Percentiles rank a stretch among this genome's conserved stretches.
Evolutionary conservation across 2,329 filamentous ascomycete genomes (phyloP).

Genomic region (Sphaceloma murrayae): DNA sequence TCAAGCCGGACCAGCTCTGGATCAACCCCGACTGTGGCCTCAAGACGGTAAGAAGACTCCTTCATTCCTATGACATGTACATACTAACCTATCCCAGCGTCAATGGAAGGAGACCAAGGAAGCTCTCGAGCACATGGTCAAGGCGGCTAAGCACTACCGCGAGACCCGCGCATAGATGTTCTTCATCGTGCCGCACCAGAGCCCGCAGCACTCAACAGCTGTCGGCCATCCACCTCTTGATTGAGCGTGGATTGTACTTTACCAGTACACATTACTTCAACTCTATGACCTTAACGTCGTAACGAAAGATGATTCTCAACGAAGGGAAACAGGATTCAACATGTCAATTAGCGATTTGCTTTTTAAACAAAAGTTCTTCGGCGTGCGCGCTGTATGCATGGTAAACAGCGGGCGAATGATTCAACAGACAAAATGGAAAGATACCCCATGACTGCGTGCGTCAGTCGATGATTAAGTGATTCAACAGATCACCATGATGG

Average conservation of each 20-base stretch:
- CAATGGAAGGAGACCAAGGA: conserved; percentile 99
- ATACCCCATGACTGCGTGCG: conserved; percentile 5
- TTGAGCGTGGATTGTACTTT: conserved; percentile 15
- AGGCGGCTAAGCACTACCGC: conserved; percentile 94
- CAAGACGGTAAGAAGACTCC: conserved; percentile 54
- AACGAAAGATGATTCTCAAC: conserved; percentile 13
- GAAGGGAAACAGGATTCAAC: conserved; percentile 18
- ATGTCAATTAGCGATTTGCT: conserved; percentile 15
- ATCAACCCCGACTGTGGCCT: conserved; percentile 99
- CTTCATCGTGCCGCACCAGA: neutral
- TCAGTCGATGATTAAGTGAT: conserved; percentile 7
- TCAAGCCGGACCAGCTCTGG: conserved; percentile 98
- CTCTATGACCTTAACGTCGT: conserved; percentile 17
- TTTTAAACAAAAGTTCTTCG: conserved; percentile 15
- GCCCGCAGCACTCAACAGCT: conserved; percentile 18
- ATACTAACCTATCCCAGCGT: conserved; percentile 36
- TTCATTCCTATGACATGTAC: neutral
- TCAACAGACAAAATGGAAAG: conserved; percentile 12
- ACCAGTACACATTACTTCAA: conserved; percentile 9
- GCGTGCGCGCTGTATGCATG: conserved; percentile 3
- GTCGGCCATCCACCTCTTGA: conserved; percentile 21
- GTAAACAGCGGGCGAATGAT: conserved; percentile 9
- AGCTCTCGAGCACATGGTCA: conserved; percentile 91
- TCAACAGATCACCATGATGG: conserved; percentile 6
- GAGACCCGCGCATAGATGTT: conserved; percentile 63